phyloP scores from a whole-genome alignment of 23 red algal genomes.

The Gracilaria gracilis region DNA sequence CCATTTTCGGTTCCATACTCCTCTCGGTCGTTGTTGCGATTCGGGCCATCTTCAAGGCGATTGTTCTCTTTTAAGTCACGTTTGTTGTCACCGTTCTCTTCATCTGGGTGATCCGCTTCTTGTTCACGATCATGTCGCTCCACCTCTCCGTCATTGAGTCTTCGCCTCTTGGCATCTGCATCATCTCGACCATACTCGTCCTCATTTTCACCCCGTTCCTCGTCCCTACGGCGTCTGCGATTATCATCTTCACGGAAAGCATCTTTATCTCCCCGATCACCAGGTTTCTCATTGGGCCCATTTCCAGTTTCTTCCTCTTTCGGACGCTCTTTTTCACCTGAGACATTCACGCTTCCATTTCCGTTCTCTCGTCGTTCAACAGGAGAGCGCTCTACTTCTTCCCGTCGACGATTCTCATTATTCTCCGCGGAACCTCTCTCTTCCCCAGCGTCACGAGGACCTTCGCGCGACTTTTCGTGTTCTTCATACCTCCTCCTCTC shows the following conservation, averaged over 20 bases:
- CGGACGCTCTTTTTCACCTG: conserved; percentile 3
- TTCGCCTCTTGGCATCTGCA: background rate
- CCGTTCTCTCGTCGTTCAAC: conserved; percentile 37
- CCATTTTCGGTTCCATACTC: background rate
- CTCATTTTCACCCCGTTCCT: conserved; percentile 3
- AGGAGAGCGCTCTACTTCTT: conserved; percentile 37
- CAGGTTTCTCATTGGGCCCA: background rate
- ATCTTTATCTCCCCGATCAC: conserved; percentile 24
- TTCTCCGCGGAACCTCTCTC: conserved; percentile 19
- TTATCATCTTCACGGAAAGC: conserved; percentile 32
- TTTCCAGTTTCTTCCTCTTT: conserved; percentile 23
- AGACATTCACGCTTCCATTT: background rate
- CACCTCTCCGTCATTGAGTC: conserved; percentile 30
- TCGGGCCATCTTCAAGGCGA: background rate
- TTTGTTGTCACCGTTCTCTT: conserved; percentile 46
- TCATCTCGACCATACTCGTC: conserved; percentile 12
- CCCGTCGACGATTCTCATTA: background rate
- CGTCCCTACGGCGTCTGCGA: conserved; percentile 38
- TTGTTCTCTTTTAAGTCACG: conserved; percentile 19
- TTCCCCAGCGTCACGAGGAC: background rate
- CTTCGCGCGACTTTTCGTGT: conserved; percentile 41
- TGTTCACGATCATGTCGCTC: conserved; percentile 24
- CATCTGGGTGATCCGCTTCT: background rate
- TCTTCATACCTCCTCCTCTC: conserved; percentile 52
- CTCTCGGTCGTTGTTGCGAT: conserved; percentile 20